Evolutionary conservation across 257 asterid species (phyloP), one percentile per base, ranked within the genome.

Genomic region (Rubia yunnanensis): DNA sequence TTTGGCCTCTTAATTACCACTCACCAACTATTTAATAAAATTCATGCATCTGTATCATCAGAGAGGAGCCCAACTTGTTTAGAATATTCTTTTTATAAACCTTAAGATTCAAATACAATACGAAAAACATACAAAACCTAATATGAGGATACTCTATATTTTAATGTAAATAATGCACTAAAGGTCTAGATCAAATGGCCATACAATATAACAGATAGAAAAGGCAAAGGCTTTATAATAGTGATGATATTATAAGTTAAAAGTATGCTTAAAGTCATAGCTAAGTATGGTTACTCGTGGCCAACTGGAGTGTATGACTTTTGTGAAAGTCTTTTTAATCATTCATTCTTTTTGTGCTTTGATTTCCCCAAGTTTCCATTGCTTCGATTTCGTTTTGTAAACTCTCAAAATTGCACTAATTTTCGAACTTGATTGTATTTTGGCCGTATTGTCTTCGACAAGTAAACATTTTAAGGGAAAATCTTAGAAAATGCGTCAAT

Each of bases 281-380:
- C 27, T 50, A 50, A 22, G 57, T 50, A 50, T 50, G 57, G 52
- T 50, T 50, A 50, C 24, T 50, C 57, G 57, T 50, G 57, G 57
- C 57, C 57, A 50, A 50, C 57, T 50, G 57, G 57, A 20, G 27
- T 7, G 28, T 20, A 50, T 50, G 57, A 20, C 57, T 50, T 50
- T 20, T 44, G 52, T n/a, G 52, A 44, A 48, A 20, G 24, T 20
- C 14, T 6, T 18, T 48, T 48, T 48, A 48, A 48, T 48, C 24
- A 5, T 48, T 48, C 23, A 0, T 39, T 36, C 13, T 36, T 46
- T 46, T 46, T 14, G 53, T 46, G n/a, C 4, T 46, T 46, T 46
- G 53, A 13, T 13, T 46, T 13, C 53, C 20, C 53, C 20, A 10
- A 41, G 49, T 10, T 41, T 41, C 53, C 53, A 18, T 46, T 46